These are phyloP conservation scores for Diaporthe destruens DNA, from an alignment of 2,329 filamentous ascomycete genomes.

Conservation along the genomic window DNA sequence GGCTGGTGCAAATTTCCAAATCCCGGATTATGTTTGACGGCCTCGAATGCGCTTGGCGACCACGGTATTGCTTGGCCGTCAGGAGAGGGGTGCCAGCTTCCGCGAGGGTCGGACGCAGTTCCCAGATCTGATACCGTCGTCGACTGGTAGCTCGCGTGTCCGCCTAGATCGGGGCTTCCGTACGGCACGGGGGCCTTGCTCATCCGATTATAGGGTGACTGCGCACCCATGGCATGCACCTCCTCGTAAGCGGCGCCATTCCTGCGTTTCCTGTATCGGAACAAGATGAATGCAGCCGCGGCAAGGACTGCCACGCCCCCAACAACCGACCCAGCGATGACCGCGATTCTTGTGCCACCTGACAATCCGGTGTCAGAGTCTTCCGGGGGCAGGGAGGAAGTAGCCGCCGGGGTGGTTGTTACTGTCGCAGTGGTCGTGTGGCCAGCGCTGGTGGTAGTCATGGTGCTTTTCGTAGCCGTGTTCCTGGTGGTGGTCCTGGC, in stretches of 20 bases:
- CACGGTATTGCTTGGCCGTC: constrained; percentile 34
- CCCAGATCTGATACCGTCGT: constrained; percentile 29
- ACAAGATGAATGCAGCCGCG: constrained; percentile 43
- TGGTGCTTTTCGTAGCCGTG: constrained; percentile 43
- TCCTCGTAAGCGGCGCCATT: constrained; percentile 45
- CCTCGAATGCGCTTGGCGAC: constrained; percentile 36
- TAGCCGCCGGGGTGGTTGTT: constrained; percentile 19
- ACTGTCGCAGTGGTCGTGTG: constrained; percentile 27
- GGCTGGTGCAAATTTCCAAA: constrained; percentile 37
- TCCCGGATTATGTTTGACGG: constrained; percentile 10
- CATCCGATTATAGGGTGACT: constrained; percentile 18
- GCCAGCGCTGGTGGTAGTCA: constrained; percentile 41
- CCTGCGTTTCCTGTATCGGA: constrained; percentile 45
- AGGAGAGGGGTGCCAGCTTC: constrained; percentile 31
- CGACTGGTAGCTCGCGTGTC: constrained; percentile 11
- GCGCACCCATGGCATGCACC: constrained; percentile 48
- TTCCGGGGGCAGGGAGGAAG: constrained; percentile 27
- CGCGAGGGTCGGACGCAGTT: constrained; percentile 15
- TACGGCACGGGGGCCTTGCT: constrained; percentile 15
- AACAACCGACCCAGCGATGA: constrained; percentile 47
- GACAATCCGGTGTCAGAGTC: constrained; percentile 42
- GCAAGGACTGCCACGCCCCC: constrained; percentile 44
- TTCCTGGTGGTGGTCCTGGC: constrained; percentile 42
- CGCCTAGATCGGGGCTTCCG: constrained; percentile 10
- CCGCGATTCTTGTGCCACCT: constrained; percentile 46